Base-by-base conservation (phyloP, 352 stramenopile species). In the Blastocystis sp. region DNA sequence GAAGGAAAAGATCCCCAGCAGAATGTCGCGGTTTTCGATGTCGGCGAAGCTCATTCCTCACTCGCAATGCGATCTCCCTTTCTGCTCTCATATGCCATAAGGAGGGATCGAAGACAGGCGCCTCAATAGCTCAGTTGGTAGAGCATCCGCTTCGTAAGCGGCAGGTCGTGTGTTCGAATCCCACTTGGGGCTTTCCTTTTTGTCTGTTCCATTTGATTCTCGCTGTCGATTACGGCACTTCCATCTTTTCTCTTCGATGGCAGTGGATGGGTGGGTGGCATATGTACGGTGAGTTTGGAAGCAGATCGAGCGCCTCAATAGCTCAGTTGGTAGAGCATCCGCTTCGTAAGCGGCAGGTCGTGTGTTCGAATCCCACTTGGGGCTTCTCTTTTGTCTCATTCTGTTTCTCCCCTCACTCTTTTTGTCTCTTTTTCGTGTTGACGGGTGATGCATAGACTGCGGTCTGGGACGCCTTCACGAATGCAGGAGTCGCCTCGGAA, bases 101-200 rank as follows among this genome's bases (percentile, higher is more conserved):
- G 45, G 45, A 55, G 45, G 45, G 45, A 55, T 6, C 45, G 16
- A 16, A 4, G 55, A 35, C 61, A 50, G 29, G 74, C 45, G 74
- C 74, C 74, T 85, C 74, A 85, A 85, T 85, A 85, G 74, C 74
- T 85, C 74, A 85, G 74, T 85, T 85, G 74, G 74, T 85, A 85
- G 74, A 85, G 74, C 74, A 85, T 85, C 74, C 74, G 74, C 74
- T 85, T 85, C 74, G 74, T 85, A 85, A 85, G 74, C 74, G 74
- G 74, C 74, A 85, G 74, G 74, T 85, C 74, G 74, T 85, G 74
- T 85, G 74, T 85, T 85, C 74, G 74, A 85, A 85, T 85, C 74
- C 74, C 74, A 85, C 74, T 85, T 85, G 74, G 74, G 74, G 74
- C 74, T 85, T 85, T 29, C 37, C 37, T 85, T 65, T 69, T 59